Evolutionary conservation across 768 basidiomycete species (phyloP).

Genomic region (Pleurotus pulmonarius): DNA sequence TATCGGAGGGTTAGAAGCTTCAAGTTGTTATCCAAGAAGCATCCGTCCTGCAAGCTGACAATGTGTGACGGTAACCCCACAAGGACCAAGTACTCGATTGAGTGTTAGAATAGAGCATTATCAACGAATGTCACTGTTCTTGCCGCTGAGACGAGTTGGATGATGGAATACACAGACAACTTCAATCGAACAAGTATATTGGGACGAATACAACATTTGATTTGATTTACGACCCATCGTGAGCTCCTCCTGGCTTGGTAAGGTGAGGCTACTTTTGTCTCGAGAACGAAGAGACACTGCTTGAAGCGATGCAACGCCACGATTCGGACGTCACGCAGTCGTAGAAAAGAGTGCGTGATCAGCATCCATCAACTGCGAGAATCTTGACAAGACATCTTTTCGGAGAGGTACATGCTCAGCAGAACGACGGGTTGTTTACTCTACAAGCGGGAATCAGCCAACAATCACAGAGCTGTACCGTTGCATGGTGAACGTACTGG

Average conservation of each 20-base stretch:
- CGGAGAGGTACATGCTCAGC: background rate
- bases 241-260: background rate
- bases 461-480: no score
- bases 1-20: no score
- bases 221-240: conserved; percentile 1
- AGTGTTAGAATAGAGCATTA: no score
- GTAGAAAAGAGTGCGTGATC: background rate
- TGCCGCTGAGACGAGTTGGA: no score
- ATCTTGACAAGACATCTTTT: conserved; percentile 4
- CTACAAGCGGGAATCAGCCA: background rate
- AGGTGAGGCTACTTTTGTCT: background rate
- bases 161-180: no score
- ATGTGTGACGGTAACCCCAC: no score
- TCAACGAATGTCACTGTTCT: no score
- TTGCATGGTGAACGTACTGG: background rate
- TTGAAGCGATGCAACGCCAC: conserved; percentile 6
- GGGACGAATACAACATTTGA: conserved; percentile 1
- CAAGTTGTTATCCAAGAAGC: no score
- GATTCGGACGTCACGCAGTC: background rate
- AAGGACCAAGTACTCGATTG: no score
- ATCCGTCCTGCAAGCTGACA: no score
- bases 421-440: conserved; percentile 6
- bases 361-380: background rate
- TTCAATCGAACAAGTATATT: no score
- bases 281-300: conserved; percentile 2